Percentiles rank a stretch among this genome's conserved stretches.
Conservation (phyloP, 129 eudicot genomes). For the Flaveria bidentis region DNA sequence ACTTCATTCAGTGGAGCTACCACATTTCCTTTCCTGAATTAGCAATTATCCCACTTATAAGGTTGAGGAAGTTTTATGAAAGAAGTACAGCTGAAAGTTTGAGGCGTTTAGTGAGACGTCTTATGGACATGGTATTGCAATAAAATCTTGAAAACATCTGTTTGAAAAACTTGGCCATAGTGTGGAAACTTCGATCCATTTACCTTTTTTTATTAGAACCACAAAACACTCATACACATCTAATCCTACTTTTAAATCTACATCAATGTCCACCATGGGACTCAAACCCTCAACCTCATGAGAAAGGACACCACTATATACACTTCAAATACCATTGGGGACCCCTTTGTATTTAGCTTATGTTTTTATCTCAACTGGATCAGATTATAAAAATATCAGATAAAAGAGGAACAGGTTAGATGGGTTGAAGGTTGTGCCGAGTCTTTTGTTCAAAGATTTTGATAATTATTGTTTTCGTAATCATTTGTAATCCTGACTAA, state of each 20-base stretch:
- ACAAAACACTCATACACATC: too few relatives aligned
- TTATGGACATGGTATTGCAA: slow-evolving; percentile 72
- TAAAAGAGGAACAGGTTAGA: neutral
- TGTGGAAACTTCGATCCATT: neutral
- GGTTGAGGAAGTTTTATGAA: slow-evolving; percentile 64
- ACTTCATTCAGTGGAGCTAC: slow-evolving; percentile 87
- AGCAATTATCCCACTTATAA: slow-evolving; percentile 68
- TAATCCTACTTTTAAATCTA: too few relatives aligned
- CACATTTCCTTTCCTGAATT: slow-evolving; percentile 94
- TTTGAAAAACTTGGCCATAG: neutral
- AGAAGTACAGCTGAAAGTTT: slow-evolving; percentile 55
- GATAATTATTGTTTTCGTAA: neutral
- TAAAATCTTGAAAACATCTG: neutral
- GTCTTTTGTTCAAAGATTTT: neutral
- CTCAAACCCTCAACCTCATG: too few relatives aligned
- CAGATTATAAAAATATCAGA: neutral
- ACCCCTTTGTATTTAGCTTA: too few relatives aligned
- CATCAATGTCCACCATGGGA: too few relatives aligned
- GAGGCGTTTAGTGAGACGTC: slow-evolving; percentile 65
- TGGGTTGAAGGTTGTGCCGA: neutral
- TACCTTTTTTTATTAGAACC: neutral
- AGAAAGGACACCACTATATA: too few relatives aligned
- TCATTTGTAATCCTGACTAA: too few relatives aligned
- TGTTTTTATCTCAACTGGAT: neutral
- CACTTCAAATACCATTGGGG: too few relatives aligned